These are phyloP conservation scores for Protomyces gravidus DNA, from an alignment of 1,139 yeast genomes.

Conservation along the genomic window DNA sequence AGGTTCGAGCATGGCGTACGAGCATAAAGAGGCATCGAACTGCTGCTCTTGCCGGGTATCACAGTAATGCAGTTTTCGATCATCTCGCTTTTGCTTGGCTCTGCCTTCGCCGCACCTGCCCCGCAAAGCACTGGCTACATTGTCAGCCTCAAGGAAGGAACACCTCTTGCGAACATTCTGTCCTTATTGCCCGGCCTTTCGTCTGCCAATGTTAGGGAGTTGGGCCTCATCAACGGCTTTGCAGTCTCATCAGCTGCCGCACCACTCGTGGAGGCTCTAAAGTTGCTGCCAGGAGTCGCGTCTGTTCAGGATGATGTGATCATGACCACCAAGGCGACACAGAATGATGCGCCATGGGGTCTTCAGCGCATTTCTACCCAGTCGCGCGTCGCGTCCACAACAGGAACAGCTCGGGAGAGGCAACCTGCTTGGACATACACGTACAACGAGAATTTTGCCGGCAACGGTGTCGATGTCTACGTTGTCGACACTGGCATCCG, in stretches of 20 bases:
- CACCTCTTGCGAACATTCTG: not conserved
- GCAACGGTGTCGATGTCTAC: slow-evolving; percentile 80
- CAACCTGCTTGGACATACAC: slow-evolving; percentile 76
- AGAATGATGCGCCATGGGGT: slow-evolving; percentile 93
- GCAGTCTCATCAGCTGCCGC: not conserved
- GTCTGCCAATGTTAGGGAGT: not conserved
- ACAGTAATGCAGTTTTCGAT: not conserved
- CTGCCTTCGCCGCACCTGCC: not conserved
- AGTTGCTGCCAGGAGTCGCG: slow-evolving; percentile 45
- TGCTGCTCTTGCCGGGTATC: no score
- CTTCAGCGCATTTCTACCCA: slow-evolving; percentile 83
- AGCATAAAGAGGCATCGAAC: no score
- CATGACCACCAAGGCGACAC: slow-evolving; percentile 39
- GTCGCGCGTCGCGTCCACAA: not conserved
- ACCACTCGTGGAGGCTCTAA: not conserved
- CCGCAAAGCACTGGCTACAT: not conserved
- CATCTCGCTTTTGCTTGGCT: not conserved
- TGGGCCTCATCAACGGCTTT: not conserved
- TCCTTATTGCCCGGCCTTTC: not conserved
- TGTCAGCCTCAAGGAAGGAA: not conserved
- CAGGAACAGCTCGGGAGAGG: slow-evolving; percentile 42
- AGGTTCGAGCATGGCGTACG: no score
- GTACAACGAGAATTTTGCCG: slow-evolving; percentile 69
- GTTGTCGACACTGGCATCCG: slow-evolving; percentile 92
- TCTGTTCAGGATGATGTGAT: slow-evolving; percentile 61